These are phyloP conservation scores for Geosiphon pyriformis DNA, from an alignment of 192 early-diverging fungal species.

Conservation along the genomic window DNA sequence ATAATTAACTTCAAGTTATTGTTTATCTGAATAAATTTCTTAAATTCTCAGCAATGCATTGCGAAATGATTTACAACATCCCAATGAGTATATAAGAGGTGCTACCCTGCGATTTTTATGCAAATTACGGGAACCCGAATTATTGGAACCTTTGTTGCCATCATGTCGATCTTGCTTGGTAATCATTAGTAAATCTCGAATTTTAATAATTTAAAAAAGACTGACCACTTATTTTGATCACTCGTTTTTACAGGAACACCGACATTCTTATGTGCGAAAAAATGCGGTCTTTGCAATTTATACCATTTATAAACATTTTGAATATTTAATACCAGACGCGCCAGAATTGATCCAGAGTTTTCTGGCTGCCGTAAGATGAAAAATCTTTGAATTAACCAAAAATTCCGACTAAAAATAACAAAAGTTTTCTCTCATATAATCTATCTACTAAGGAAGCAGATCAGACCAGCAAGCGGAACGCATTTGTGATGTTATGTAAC, in stretches of 20 bases:
- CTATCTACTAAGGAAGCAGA: slow-evolving; percentile 72
- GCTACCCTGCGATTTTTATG: slow-evolving; percentile 89
- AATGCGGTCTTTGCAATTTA: slow-evolving; percentile 94
- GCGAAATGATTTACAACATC: slow-evolving; percentile 93
- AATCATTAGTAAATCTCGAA: too few species aligned
- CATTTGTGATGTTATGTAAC: slow-evolving; percentile 87
- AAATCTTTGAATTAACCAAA: background rate
- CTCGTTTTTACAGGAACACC: slow-evolving; percentile 67
- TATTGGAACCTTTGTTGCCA: slow-evolving; percentile 91
- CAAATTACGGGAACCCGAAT: slow-evolving; percentile 91
- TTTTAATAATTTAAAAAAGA: too few species aligned
- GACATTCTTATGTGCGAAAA: slow-evolving; percentile 96
- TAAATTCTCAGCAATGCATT: slow-evolving; percentile 76
- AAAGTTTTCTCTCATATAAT: background rate
- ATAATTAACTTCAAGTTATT: too few species aligned
- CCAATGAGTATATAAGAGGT: slow-evolving; percentile 97
- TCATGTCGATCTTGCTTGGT: slow-evolving; percentile 83
- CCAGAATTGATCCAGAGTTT: slow-evolving; percentile 80
- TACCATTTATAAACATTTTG: slow-evolving; percentile 82
- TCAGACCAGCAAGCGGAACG: slow-evolving; percentile 87
- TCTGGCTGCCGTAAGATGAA: slow-evolving; percentile 43
- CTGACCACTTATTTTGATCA: too few species aligned
- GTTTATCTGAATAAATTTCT: slow-evolving; percentile 7
- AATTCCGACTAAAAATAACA: background rate
- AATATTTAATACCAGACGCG: slow-evolving; percentile 92